Base-by-base conservation (phyloP, 2,329 filamentous ascomycete genomes). In the Cryphonectria radicalis region DNA sequence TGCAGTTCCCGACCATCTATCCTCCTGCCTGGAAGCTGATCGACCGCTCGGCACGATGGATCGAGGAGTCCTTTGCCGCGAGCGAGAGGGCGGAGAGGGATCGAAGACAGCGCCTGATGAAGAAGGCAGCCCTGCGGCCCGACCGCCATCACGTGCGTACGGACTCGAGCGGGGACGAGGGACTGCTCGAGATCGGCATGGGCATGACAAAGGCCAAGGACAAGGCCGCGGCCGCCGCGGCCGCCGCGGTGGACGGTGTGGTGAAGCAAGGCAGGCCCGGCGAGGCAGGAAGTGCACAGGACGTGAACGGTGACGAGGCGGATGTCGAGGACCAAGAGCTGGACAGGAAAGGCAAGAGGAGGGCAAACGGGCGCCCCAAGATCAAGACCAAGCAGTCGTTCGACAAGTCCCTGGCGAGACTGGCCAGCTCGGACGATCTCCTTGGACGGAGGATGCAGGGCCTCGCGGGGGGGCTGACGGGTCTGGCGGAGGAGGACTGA, bases 11-110 rank as follows among this genome's bases (percentile, higher is more conserved):
- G 0, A 86, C 89, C 0, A 85, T 98, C 4, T 99, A 97, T 76
- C 94, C 94, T 0, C 93, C 96, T 11, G 95, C 93, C 0, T 97
- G 94, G 93, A 92, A 91, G 77, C 91, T 97, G 78, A 93, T 98
- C 76, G 89, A 92, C 74, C 88, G 92, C 46, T 93, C 92, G 74
- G 91, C 90, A 0, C 83, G 86, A 22, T 98, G 95, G 95, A 94
- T 98, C 75, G 87, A 91, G 63, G 90, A 94, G 40, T 86, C 94
- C 0, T 95, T 97, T 66, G 81, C 82, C 69, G 84, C 81, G 50
- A 88, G 84, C 3, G 84, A 87, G 63, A 81, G 77, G 67, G 81
- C 79, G 37, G 81, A 79, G 55, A 75, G 78, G 74, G 80, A 74
- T 71, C 78, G 71, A 76, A 78, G 72, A 75, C 64, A 68, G 74